Percentiles rank a stretch among this genome's conserved stretches.
Evolutionary conservation across 164 flowering plant species (phyloP).

Genomic region (Pachysandra terminalis): DNA sequence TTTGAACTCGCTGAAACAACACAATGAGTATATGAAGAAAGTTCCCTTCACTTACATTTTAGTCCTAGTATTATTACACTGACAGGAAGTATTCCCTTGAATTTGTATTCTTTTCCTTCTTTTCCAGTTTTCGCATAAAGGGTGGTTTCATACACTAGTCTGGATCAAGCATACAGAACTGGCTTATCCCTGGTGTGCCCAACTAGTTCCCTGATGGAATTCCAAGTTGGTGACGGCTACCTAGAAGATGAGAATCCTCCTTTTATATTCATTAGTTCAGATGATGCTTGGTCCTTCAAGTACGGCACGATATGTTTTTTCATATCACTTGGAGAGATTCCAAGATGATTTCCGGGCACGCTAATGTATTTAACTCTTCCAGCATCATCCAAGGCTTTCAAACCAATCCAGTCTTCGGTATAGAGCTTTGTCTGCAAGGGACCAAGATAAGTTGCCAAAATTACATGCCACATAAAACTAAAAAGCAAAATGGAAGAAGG

Average conservation of each 20-base stretch:
- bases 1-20: no score
- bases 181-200: constrained; percentile 11
- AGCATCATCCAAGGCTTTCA: constrained; percentile 66
- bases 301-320: constrained; percentile 61
- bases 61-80: no score
- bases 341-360: constrained; percentile 71
- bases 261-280: constrained; percentile 1
- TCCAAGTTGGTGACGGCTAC: constrained; percentile 25
- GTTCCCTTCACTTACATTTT: no score
- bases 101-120: no score
- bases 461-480: not conserved
- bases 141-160: no score
- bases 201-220: constrained; percentile 25
- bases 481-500: not conserved
- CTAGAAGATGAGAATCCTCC: constrained; percentile 18
- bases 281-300: constrained; percentile 26
- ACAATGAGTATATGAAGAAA: no score
- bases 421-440: constrained; percentile 72
- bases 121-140: no score
- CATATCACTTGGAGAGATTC: constrained; percentile 57
- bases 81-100: no score
- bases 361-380: constrained; percentile 64
- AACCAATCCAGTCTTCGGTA: constrained; percentile 85
- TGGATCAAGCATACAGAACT: constrained; percentile 1
- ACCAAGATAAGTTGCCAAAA: not conserved